phyloP scores from a whole-genome alignment of 1,284 basidiomycete species.

The Cutaneotrichosporon sp. region DNA sequence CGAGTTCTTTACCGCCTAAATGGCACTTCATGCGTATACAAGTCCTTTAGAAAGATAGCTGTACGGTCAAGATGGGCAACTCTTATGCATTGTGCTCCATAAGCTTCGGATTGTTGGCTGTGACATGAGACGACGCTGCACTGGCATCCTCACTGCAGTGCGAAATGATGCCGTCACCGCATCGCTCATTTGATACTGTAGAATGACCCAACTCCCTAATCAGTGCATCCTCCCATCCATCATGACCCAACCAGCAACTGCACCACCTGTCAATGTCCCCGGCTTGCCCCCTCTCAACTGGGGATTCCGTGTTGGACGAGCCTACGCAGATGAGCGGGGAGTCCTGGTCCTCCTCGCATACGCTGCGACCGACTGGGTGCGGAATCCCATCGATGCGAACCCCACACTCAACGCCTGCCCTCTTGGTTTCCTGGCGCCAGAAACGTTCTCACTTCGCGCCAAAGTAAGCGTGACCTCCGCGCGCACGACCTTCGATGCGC shows the following conservation, averaged over 20 bases:
- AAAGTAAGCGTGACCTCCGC: neutral
- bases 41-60: too few species aligned
- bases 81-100: too few species aligned
- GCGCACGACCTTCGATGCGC: slow-evolving; percentile 1
- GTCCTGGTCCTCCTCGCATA: neutral
- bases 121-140: neutral
- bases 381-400: neutral
- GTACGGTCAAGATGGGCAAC: too few species aligned
- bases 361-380: slow-evolving; percentile 2
- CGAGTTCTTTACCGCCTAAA: too few species aligned
- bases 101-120: too few species aligned
- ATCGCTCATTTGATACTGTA: neutral
- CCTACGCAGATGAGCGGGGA: neutral
- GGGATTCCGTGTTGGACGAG: neutral
- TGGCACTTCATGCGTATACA: too few species aligned
- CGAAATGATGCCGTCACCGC: too few species aligned
- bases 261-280: neutral
- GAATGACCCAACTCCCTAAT: neutral
- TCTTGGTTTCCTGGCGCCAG: neutral
- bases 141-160: too few species aligned
- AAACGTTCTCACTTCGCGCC: neutral
- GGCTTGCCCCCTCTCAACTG: slow-evolving; percentile 2
- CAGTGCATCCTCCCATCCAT: neutral
- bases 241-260: neutral
- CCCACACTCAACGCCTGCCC: neutral